Evolutionary conservation across 2,329 filamentous ascomycete species (phyloP).

Genomic region (Arachnomyces sp.): DNA sequence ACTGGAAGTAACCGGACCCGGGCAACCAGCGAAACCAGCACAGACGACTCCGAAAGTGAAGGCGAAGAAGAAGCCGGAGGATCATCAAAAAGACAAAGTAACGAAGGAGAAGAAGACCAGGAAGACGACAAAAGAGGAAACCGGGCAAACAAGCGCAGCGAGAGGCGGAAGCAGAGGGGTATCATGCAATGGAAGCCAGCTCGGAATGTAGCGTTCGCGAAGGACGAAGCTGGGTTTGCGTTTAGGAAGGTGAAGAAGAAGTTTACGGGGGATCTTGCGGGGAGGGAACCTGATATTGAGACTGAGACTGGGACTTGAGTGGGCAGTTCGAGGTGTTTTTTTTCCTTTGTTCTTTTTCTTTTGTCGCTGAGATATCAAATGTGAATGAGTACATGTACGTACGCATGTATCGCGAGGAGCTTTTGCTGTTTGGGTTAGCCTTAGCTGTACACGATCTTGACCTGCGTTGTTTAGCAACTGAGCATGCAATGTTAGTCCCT

Average conservation of each 20-base stretch:
- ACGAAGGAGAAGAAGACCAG: slow-evolving; percentile 17
- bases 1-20: too few relatives aligned
- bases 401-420: too few relatives aligned
- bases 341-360: too few relatives aligned
- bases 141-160: slow-evolving; percentile 34
- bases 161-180: slow-evolving; percentile 79
- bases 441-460: too few relatives aligned
- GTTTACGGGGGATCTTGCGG: slow-evolving; percentile 61
- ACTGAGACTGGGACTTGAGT: slow-evolving; percentile 55
- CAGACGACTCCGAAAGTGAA: slow-evolving; percentile 18
- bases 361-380: too few relatives aligned
- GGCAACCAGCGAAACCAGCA: slow-evolving; percentile 30
- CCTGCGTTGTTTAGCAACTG: too few relatives aligned
- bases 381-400: too few relatives aligned
- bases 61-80: slow-evolving; percentile 20
- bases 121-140: slow-evolving; percentile 23
- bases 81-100: slow-evolving; percentile 27
- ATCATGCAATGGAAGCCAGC: slow-evolving; percentile 94
- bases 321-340: too few relatives aligned
- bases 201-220: slow-evolving; percentile 76
- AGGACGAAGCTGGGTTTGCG: slow-evolving; percentile 75
- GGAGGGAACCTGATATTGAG: slow-evolving; percentile 80
- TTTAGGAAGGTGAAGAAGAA: slow-evolving; percentile 67
- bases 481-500: too few relatives aligned
- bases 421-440: too few relatives aligned